Evolutionary conservation across 2,329 filamentous ascomycete species (phyloP), one percentile per base, ranked within the genome.

Genomic region (Alternaria atra): DNA sequence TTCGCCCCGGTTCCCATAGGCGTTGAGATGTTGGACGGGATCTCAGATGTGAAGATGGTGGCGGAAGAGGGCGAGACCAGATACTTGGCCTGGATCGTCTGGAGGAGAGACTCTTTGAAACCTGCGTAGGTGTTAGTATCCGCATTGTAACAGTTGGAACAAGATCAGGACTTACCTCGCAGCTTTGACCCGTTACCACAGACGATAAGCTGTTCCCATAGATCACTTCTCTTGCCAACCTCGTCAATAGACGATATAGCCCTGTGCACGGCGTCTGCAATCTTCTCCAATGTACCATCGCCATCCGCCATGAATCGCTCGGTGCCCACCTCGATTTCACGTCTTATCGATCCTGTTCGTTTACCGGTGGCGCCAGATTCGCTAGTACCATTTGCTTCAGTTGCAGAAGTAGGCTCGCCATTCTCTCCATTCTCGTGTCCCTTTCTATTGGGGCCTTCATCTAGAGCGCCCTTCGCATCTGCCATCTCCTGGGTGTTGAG

Each of bases 1-100:
- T 97, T 95, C 15, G 93, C 89, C 34, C 94, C 94, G 1, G 94
- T 98, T 20, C 93, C 94, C 10, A 91, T 86, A 1, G 95, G 95
- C 0, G 95, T 98, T 30, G 92, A 93, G 75, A 97, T 87, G 80
- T 95, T 94, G 8, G 93, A 97, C 7, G 95, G 95, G 37, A 98
- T 89, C 79, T 99, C 95, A 23, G 93, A 97, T 35, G 94, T 97
- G 84, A 98, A 98, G 73, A 98, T 98, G 42, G 94, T 97, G 52
- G 93, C 93, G 1, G 93, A 94, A 29, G 91, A 94, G 0, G 95
- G 95, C 2, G 94, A 97, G 68, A 99, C 89, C 55, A 97, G 86
- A 78, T 97, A 95, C 66, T 94, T 93, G 50, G 90, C 86, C 37
- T 87, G 87, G 35, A 99, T 86, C 0, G 89, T 93, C 70, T 91